phyloP scores from a whole-genome alignment of 192 early-diverging fungal genomes.

The Lobosporangium transversale region DNA sequence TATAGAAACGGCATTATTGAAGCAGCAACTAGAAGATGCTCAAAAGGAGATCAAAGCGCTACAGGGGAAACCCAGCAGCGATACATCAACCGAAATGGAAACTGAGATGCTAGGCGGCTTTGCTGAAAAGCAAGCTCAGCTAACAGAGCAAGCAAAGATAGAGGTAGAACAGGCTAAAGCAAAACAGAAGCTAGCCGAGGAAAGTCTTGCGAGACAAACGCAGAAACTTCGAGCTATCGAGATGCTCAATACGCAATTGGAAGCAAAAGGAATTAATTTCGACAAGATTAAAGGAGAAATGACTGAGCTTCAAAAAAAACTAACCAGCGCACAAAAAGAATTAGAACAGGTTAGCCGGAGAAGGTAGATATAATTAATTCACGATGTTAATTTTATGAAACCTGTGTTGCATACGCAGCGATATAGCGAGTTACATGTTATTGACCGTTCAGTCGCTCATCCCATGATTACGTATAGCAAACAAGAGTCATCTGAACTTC shows the following conservation, averaged over 20 bases:
- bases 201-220: not conserved
- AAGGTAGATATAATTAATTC: slow-evolving; percentile 1
- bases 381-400: no score
- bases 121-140: not conserved
- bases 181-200: slow-evolving; percentile 3
- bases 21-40: slow-evolving; percentile 3
- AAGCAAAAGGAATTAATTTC: slow-evolving; percentile 4
- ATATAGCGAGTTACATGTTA: not conserved
- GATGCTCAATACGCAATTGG: slow-evolving; percentile 19
- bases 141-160: not conserved
- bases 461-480: no score
- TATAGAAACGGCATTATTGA: slow-evolving; percentile 7
- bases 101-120: no score
- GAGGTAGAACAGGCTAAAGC: slow-evolving; percentile 9
- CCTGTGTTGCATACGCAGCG: no score
- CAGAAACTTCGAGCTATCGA: slow-evolving; percentile 2
- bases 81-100: no score
- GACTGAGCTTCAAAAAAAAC: slow-evolving; percentile 10
- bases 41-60: not conserved
- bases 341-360: slow-evolving; percentile 11
- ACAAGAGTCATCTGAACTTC: slow-evolving; percentile 4
- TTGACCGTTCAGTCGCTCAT: no score
- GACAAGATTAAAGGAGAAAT: slow-evolving; percentile 5
- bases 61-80: not conserved
- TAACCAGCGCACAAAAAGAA: slow-evolving; percentile 5